Evolutionary conservation across 73 alveolate species (phyloP).

Genomic region (Urostyla sp.): DNA sequence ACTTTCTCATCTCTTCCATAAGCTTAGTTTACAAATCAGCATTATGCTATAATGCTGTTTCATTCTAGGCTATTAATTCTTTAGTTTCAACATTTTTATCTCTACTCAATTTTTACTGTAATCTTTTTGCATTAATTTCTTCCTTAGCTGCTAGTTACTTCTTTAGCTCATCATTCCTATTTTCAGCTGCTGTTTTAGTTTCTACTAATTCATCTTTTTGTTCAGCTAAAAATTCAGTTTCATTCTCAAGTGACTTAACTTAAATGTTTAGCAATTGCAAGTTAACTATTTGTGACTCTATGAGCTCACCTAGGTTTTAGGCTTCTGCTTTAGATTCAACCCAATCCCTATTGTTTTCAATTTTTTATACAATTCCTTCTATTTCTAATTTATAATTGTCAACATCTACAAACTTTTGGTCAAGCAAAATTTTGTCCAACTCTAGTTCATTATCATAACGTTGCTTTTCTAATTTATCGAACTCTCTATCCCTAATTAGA

Average conservation of each 20-base stretch:
- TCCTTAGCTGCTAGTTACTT: conserved; percentile 47
- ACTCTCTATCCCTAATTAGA: conserved; percentile 12
- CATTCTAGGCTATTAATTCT: conserved; percentile 38
- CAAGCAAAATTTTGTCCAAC: background rate
- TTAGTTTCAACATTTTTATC: conserved; percentile 58
- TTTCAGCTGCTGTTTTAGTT: conserved; percentile 20
- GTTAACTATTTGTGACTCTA: conserved; percentile 31
- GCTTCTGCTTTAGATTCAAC: conserved; percentile 18
- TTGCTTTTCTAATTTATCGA: conserved; percentile 7
- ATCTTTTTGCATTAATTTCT: conserved; percentile 22
- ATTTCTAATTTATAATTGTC: background rate
- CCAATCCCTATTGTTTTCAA: conserved; percentile 45
- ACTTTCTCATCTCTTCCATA: conserved; percentile 55
- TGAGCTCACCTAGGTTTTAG: background rate
- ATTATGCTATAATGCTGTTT: conserved; percentile 24
- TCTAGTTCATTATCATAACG: conserved; percentile 32
- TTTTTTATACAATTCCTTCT: conserved; percentile 9
- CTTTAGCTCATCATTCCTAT: conserved; percentile 41
- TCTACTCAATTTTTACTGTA: conserved; percentile 38
- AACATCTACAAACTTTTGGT: conserved; percentile 29
- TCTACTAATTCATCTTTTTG: conserved; percentile 32
- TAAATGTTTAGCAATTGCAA: conserved; percentile 37
- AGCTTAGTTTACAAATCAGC: conserved; percentile 42
- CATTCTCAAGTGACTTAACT: conserved; percentile 56
- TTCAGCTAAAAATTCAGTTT: conserved; percentile 28